A percentile compares a stretch with the other conserved stretches of the same genome.
Conservation (phyloP, 768 basidiomycete genomes). For the Russula vinacea region DNA sequence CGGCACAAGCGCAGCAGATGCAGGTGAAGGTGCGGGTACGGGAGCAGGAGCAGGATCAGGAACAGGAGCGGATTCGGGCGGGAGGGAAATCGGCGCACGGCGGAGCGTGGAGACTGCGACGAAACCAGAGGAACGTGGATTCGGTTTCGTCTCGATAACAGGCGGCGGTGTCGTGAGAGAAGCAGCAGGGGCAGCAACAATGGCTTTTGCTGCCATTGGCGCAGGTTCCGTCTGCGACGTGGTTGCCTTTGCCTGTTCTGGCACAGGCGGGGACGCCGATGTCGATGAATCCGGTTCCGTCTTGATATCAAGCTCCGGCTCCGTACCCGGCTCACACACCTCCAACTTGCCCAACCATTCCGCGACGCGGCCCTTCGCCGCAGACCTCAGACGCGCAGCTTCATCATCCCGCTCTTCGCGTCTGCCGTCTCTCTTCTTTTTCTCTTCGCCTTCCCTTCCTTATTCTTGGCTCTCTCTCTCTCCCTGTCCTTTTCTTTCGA, state of each 20-base stretch:
- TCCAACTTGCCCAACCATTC: constrained; percentile 74
- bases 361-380: constrained; percentile 69
- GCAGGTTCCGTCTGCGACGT: neutral
- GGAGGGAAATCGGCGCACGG: constrained; percentile 19
- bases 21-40: neutral
- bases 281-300: neutral
- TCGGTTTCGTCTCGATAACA: constrained; percentile 36
- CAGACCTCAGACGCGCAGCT: constrained; percentile 40
- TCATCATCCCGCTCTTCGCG: constrained; percentile 38
- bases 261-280: neutral
- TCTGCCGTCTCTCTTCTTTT: constrained; percentile 21
- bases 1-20: neutral
- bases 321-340: constrained; percentile 38
- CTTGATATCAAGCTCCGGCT: neutral
- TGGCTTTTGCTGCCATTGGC: neutral
- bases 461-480: constrained; percentile 23
- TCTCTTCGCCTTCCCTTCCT: constrained; percentile 32
- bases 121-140: constrained; percentile 76
- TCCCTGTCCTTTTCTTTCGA: constrained; percentile 30
- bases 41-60: neutral
- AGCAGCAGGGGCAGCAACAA: neutral
- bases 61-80: constrained; percentile 1
- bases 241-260: neutral
- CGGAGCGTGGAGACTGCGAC: constrained; percentile 59
- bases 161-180: neutral